Evolutionary conservation across 2,329 filamentous ascomycete species (phyloP), one percentile per base, ranked within the genome.

Genomic region (Aspergillus fructus): DNA sequence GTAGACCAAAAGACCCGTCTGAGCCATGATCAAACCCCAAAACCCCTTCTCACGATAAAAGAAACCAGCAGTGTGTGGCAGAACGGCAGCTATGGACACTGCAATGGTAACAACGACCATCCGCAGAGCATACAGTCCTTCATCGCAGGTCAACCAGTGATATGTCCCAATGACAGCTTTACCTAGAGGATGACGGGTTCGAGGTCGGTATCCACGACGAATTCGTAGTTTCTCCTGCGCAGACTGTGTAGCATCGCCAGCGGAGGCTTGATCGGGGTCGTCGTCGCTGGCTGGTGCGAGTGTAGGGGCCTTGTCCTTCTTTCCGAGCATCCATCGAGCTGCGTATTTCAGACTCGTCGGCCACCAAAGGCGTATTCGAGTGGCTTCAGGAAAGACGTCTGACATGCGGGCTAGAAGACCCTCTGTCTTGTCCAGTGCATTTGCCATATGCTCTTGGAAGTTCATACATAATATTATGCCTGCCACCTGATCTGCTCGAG

Each of bases 1-100:
- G 61, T 82, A 83, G 9, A 79, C 69, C 1, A 82, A 69, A 2
- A 83, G 60, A 1, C 72, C 74, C 0, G 78, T 79, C 61, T 83
- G 81, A 0, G 74, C 80, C 66, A 79, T 83, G 42, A 83, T 81
- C 8, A 83, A 65, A 0, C 71, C 79, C 81, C 81, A 83, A 0
- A 83, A 68, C 0, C 81, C 80, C 62, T 81, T 82, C 55, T 83
- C 75, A 3, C 79, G 74, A 49, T 81, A 83, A 60, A 76, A 82
- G 62, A 83, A 83, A 1, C 78, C 79, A 0, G 80, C 75, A 1
- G 73, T 74, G 24, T 67, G 64, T 0, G 78, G 76, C 3, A 83
- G 68, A 0, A 72, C 71, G 0, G 76, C 73, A 0, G 80, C 77
- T 4, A 83, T 75, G 0, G 69, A 65, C 0, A 74, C 66, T 0